Evolutionary conservation across 495 filamentous ascomycete genomes (phyloP), one percentile per base, ranked within the genome.

Genomic region (Penicillium canariense): DNA sequence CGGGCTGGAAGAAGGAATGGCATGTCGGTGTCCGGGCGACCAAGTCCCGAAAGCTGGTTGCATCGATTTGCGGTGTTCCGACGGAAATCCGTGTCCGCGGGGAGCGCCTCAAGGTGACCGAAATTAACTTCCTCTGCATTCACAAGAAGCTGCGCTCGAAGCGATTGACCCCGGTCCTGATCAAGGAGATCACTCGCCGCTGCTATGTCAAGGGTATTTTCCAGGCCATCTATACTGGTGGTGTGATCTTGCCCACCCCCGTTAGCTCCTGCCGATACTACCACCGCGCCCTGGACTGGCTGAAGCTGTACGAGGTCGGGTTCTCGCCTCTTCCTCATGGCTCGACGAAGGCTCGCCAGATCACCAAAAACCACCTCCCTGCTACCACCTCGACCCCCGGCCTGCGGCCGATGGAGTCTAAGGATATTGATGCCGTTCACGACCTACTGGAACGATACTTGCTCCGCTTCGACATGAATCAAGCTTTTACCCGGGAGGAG

Each of bases 61-160:
- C 91, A 42, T 97, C 96, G 68, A 97, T 98, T 54, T 93, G 89
- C 38, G 94, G 89, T 58, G 87, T 96, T 7, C 94, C 95, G 1
- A 84, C 90, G 38, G 78, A 83, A 42, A 72, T 97, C 25, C 89
- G 88, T 44, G 86, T 97, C 18, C 89, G 91, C 25, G 76, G 84
- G 42, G 87, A 88, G 44, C 72, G 79, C 42, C 69, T 97, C 59
- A 84, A 84, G 48, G 84, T 86, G 50, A 91, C 87, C 28, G 94
- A 98, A 68, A 91, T 97, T 73, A 97, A 98, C 74, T 97, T 96
- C 77, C 87, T 98, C 48, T 95, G 90, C 68, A 84, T 97, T 56
- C 95, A 97, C 79, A 97, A 96, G 78, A 97, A 97, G 72, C 84
- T 98, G 8, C 88, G 95, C 36, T 84, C 87, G 12, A 97, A 98